Conservation (phyloP, 2,329 filamentous ascomycete species). For the Claviceps maximensis region DNA sequence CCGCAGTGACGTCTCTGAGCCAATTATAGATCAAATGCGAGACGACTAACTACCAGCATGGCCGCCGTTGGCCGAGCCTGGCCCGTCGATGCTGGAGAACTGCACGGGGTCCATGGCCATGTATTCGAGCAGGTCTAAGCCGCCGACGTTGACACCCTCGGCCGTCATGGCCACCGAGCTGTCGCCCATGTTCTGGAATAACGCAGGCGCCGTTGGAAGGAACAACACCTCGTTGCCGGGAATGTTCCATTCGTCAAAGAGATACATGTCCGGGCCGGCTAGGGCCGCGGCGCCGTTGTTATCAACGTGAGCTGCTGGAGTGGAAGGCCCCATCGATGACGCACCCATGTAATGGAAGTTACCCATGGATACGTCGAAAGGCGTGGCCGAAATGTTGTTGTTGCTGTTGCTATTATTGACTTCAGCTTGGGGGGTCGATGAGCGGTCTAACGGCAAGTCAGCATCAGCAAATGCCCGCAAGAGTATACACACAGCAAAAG, state of each 20-base stretch:
- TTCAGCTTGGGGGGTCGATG: slow-evolving; percentile 19
- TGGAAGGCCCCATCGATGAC: slow-evolving; percentile 36
- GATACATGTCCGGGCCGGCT: slow-evolving; percentile 23
- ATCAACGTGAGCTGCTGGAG: slow-evolving; percentile 30
- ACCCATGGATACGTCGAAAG: slow-evolving; percentile 43
- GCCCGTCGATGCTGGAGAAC: slow-evolving; percentile 23
- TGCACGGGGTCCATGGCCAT: slow-evolving; percentile 46
- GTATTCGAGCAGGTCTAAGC: slow-evolving; percentile 53
- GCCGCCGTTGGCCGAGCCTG: slow-evolving; percentile 8
- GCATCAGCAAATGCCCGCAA: no score
- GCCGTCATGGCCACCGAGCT: slow-evolving; percentile 51
- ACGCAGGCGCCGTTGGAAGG: slow-evolving; percentile 47
- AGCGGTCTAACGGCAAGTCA: slow-evolving; percentile 18
- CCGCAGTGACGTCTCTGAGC: no score
- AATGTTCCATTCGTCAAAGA: slow-evolving; percentile 43
- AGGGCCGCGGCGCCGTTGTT: slow-evolving; percentile 9
- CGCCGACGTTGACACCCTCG: slow-evolving; percentile 53
- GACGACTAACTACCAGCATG: no score
- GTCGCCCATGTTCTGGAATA: slow-evolving; percentile 52
- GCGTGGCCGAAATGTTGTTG: slow-evolving; percentile 47
- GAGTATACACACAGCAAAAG: no score
- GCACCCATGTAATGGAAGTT: slow-evolving; percentile 41
- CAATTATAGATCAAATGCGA: no score
- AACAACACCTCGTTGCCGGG: slow-evolving; percentile 53
- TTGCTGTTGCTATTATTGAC: slow-evolving; percentile 41